Conservation (phyloP, 1,139 yeast species). For the Pichia sp. region DNA sequence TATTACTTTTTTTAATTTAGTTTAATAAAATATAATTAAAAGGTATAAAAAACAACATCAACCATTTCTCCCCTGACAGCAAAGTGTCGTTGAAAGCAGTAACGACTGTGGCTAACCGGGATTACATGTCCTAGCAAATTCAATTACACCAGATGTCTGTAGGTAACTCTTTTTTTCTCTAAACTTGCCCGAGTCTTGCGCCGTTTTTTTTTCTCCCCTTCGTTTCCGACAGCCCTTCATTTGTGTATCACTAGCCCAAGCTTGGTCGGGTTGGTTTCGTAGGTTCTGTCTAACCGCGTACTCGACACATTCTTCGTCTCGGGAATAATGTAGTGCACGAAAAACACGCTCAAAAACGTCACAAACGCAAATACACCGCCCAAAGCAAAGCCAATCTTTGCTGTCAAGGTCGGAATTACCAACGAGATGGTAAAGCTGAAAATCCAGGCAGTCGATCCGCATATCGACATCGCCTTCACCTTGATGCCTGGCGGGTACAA, state of each 20-base stretch:
- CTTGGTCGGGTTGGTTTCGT: conserved; percentile 11
- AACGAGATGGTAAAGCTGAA: conserved; percentile 53
- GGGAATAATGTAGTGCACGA: conserved; percentile 41
- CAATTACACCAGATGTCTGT: too few species aligned
- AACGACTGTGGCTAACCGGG: too few species aligned
- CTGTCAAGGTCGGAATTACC: conserved; percentile 49
- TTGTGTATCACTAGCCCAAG: neutral
- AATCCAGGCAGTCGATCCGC: conserved; percentile 44
- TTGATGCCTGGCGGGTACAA: conserved; percentile 36
- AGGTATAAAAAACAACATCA: neutral
- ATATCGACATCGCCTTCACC: conserved; percentile 33
- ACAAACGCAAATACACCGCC: conserved; percentile 50
- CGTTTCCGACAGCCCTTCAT: too few species aligned
- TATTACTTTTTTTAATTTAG: conserved; percentile 2
- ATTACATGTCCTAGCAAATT: too few species aligned
- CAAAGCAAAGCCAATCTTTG: conserved; percentile 38
- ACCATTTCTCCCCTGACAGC: neutral
- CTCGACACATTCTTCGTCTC: conserved; percentile 43
- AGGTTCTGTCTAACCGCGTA: conserved; percentile 36
- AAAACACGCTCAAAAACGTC: conserved; percentile 39
- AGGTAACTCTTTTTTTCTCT: too few species aligned
- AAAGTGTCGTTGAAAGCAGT: too few species aligned
- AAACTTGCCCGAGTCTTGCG: too few species aligned
- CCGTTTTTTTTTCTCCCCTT: too few species aligned
- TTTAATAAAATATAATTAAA: neutral